Conservation (phyloP, 345 rosid genomes). For the Eucalyptus tenuipes region DNA sequence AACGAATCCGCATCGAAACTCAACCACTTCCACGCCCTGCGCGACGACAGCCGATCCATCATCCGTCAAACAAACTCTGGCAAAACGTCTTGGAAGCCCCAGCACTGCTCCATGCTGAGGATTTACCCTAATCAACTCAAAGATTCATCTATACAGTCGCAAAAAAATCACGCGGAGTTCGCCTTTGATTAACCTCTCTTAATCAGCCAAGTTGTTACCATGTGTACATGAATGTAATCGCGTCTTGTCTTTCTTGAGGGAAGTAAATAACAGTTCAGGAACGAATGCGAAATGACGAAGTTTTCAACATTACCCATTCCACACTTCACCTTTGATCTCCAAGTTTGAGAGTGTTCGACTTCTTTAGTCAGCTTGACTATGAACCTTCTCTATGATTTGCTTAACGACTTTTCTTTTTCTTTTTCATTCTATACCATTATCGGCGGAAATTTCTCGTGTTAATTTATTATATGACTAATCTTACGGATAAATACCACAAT, state of each 20-base stretch:
- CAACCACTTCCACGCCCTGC: background rate
- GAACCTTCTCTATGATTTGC: background rate
- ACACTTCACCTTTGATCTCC: background rate
- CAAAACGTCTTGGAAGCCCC: background rate
- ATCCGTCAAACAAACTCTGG: background rate
- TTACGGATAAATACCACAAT: background rate
- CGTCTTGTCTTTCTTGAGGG: background rate
- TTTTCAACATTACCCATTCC: background rate
- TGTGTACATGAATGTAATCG: background rate
- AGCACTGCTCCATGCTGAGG: background rate
- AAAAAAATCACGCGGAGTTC: background rate
- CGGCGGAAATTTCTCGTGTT: background rate
- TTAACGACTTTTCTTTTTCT: background rate
- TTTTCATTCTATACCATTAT: background rate
- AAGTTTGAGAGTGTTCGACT: background rate
- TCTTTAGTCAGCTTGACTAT: background rate
- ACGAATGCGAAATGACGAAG: background rate
- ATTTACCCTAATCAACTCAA: background rate
- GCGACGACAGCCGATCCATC: background rate
- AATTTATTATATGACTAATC: background rate
- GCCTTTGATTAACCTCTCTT: background rate
- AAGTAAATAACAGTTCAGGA: background rate
- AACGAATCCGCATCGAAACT: background rate
- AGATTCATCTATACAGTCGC: background rate
- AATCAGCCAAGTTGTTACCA: background rate